Base-by-base conservation (phyloP, 768 basidiomycete species). In the Pisolithus orientalis region DNA sequence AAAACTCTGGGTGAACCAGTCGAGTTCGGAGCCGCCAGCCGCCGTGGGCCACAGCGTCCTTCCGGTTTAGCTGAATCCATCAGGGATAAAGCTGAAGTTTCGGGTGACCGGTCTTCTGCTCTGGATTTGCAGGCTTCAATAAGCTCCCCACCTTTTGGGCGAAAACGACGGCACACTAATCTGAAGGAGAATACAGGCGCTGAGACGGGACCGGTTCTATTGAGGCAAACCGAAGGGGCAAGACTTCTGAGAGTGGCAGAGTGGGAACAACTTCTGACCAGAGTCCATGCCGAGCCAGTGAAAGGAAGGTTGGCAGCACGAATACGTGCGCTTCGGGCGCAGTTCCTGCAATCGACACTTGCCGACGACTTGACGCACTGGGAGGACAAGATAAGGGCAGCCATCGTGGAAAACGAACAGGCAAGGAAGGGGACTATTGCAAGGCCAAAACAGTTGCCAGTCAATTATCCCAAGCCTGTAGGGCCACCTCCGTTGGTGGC, bases 161-260 rank as follows among this genome's bases (percentile, higher is more conserved):
- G 29, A 14, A 13, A 28, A 45, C 44, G 27, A 16, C 16, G 9
- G n/a, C 46, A 17, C 32, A 31, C 57, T 40, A 63, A 54, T 32
- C 11, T 25, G n/a, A 59, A 56, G 38, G 52, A 59, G 57, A 54
- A 66, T 39, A 67, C 72, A 37, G 64, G 68, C 13, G 68, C 70
- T 6, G 77, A 80, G 52, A 74, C 73, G 17, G 80, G 80, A 57
- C 74, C 75, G 2, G 69, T 75, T 4, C 67, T 89, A 3, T 82
- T 74, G 2, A 76, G 74, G 62, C 90, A 85, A 66, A 85, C 81
- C 4, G 80, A 81, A 24, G 83, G 84, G 52, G 80, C 82, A 0
- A 77, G 75, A 40, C 61, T 63, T 9, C 75, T 79, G 51, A 76
- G 85, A 53, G 84, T 87, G 63, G 70, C 68, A 32, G 83, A 82